phyloP scores from a whole-genome alignment of 495 filamentous ascomycete species.

The Xylaria cubensis region DNA sequence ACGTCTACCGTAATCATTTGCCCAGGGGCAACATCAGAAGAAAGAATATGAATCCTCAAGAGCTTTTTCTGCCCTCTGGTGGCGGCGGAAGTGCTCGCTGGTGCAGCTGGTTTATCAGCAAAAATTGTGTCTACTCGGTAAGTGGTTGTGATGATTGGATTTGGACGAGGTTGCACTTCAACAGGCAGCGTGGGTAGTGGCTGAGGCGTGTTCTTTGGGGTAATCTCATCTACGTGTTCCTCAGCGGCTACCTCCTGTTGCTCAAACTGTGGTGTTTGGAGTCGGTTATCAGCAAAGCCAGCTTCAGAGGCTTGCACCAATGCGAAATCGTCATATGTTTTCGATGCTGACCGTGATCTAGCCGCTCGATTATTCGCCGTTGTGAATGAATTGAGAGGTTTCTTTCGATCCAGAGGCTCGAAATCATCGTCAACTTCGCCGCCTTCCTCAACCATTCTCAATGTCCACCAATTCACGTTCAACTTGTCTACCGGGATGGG shows the following conservation, averaged over 20 bases:
- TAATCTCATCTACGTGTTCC: conserved; percentile 46
- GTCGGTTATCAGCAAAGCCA: conserved; percentile 80
- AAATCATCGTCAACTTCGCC: conserved; percentile 97
- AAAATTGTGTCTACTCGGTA: conserved; percentile 64
- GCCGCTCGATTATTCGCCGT: conserved; percentile 82
- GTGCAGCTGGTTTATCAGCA: conserved; percentile 71
- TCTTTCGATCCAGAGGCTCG: conserved; percentile 79
- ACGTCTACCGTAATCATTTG: conserved; percentile 79
- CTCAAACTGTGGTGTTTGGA: conserved; percentile 71
- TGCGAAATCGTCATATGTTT: conserved; percentile 92
- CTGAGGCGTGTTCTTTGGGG: conserved; percentile 52
- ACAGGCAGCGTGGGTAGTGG: conserved; percentile 45
- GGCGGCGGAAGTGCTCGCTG: conserved; percentile 59
- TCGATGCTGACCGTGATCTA: conserved; percentile 75
- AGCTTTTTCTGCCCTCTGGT: conserved; percentile 80
- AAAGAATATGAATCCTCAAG: conserved; percentile 76
- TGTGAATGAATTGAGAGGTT: conserved; percentile 82
- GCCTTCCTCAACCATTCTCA: conserved; percentile 87
- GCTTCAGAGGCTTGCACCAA: conserved; percentile 79
- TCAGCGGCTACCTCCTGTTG: conserved; percentile 52
- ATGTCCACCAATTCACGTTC: conserved; percentile 89
- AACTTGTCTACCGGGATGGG: conserved; percentile 69
- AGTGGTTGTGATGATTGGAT: conserved; percentile 65
- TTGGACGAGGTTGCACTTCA: conserved; percentile 51
- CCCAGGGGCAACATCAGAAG: conserved; percentile 67